Percentiles rank a stretch among this genome's conserved stretches.
phyloP scores from a whole-genome alignment of 495 filamentous ascomycete genomes.

The Arthonia radiata region DNA sequence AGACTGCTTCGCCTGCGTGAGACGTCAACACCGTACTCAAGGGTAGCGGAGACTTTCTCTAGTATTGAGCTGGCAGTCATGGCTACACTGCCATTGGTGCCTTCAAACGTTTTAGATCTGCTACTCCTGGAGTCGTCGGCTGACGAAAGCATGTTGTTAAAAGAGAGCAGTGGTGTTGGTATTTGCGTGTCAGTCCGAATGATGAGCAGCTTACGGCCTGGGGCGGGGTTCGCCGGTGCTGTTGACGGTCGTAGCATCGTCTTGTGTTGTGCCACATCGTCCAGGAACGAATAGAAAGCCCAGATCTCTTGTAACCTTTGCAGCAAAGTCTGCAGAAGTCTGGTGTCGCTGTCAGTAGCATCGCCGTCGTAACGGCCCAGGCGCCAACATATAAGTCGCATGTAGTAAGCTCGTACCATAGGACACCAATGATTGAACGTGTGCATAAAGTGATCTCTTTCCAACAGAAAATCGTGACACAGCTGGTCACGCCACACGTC shows the following conservation, averaged over 20 bases:
- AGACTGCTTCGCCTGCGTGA: no score
- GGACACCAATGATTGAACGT: conserved; percentile 96
- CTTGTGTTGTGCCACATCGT: conserved; percentile 32
- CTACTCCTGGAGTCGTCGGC: no score
- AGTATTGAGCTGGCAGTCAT: no score
- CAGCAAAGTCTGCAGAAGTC: conserved; percentile 46
- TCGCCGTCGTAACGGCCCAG: conserved; percentile 54
- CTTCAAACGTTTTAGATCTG: no score
- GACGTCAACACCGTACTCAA: no score
- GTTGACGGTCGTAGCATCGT: conserved; percentile 39
- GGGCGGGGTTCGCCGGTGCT: conserved; percentile 64
- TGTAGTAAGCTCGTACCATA: conserved; percentile 90
- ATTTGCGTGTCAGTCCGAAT: conserved; percentile 59
- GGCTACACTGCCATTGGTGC: no score
- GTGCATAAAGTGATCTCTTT: conserved; percentile 50
- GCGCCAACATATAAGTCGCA: conserved; percentile 84
- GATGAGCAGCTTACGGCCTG: conserved; percentile 76
- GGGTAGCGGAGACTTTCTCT: no score
- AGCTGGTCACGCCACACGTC: conserved; percentile 43
- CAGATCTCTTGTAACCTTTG: conserved; percentile 48
- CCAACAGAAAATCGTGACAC: conserved; percentile 61
- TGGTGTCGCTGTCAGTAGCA: conserved; percentile 34
- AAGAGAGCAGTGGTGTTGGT: no score
- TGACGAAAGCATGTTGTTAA: no score
- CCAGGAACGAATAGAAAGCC: conserved; percentile 55